These are phyloP conservation scores for Wickerhamiella occidentalis DNA, from an alignment of 805 yeast species.

Conservation along the genomic window DNA sequence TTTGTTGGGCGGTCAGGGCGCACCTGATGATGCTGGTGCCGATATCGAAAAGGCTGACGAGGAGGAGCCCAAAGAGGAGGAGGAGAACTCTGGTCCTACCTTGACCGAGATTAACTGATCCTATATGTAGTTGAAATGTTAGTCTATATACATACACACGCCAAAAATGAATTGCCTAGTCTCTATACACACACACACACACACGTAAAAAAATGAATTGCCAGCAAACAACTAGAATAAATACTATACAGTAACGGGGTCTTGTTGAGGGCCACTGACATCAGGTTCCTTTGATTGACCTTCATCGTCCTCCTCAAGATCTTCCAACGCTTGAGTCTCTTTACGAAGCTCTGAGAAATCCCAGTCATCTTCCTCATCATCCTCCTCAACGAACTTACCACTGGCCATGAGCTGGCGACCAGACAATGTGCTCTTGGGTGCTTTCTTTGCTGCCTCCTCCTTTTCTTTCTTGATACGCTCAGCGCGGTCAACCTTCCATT, in stretches of 20 bases:
- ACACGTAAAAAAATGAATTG: too few species aligned
- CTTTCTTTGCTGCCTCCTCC: conserved; percentile 36
- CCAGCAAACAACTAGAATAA: not conserved
- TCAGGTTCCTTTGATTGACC: too few species aligned
- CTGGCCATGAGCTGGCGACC: conserved; percentile 31
- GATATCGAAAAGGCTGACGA: conserved; percentile 18
- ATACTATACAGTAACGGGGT: not conserved
- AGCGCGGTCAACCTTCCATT: conserved; percentile 68
- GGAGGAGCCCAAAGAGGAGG: conserved; percentile 21
- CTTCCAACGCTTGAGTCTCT: conserved; percentile 23
- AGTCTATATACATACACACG: too few species aligned
- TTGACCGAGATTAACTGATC: not conserved
- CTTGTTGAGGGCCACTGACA: not conserved
- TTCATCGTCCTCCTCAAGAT: conserved; percentile 12
- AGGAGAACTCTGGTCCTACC: not conserved
- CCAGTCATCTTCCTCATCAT: conserved; percentile 29
- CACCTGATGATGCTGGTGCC: conserved; percentile 13
- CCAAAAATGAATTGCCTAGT: too few species aligned
- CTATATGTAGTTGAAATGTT: too few species aligned
- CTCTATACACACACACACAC: too few species aligned
- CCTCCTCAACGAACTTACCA: conserved; percentile 28
- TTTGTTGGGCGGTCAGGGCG: conserved; percentile 18
- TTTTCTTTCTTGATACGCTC: conserved; percentile 38
- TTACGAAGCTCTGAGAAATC: conserved; percentile 28
- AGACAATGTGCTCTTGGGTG: conserved; percentile 22